Base-by-base conservation (phyloP, 306 rosid genomes). In the Carpinus fangiana region DNA sequence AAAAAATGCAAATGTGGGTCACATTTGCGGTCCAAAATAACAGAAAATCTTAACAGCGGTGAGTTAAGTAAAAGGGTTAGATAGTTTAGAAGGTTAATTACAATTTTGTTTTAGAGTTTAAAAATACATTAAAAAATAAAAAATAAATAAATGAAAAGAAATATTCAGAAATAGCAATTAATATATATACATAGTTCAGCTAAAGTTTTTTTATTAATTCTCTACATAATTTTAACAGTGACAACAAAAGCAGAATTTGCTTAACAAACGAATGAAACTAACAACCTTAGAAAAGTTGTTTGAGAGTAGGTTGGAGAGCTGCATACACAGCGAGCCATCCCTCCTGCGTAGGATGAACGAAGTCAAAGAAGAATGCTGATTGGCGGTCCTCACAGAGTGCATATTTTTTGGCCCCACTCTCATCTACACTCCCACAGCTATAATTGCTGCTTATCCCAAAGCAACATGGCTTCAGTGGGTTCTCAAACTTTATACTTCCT, bases 311-410 rank as follows among this genome's bases (percentile, higher is more conserved):
- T 28, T 78, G 75, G 81, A 88, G 18, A 64, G 86, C 81, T 23
- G 84, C 73, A 80, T 82, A 90, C 14, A 95, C 93, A 17, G 95
- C 93, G 4, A 72, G 80, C 98, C 98, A 95, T 2, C 97, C 98
- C 41, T 88, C 89, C 43, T 95, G 84, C 1, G 98, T 84, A 2
- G 98, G 98, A 61, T 95, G 98, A 55, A 79, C 90, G 23, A 20
- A 5, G 74, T 95, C 98, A 98, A 98, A 95, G 73, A 95, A 95
- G 89, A 95, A 92, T 14, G 97, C 71, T 1, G 92, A 80, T 71
- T 81, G 55, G 0, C 96, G 98, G 36, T 88, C 54, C 17, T 87
- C 80, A 53, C 98, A 95, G 0, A 95, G 79, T 17, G 53, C 72
- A 64, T 88, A 95, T 71, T 84, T 90, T 86, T 82, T 95, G 23